Evolutionary conservation across 139 green algal species (phyloP).

Genomic region (Zygnema circumcarinatum): DNA sequence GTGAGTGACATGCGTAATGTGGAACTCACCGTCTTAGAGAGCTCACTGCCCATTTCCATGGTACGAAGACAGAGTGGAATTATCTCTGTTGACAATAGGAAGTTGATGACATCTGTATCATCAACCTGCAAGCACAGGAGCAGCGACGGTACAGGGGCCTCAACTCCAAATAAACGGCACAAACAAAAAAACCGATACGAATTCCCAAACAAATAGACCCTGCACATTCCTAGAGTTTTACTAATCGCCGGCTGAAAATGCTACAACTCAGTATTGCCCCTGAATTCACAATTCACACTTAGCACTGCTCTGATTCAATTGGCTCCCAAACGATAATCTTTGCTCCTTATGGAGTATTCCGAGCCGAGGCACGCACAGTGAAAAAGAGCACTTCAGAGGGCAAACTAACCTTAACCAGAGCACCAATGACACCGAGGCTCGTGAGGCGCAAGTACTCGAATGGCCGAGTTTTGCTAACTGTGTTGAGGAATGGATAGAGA

Average conservation of each 20-base stretch:
- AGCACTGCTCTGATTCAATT: no score
- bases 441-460: conserved; percentile 99
- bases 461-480: conserved; percentile 91
- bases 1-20: no score
- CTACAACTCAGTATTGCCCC: no score
- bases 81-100: conserved; percentile 98
- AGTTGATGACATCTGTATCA: conserved; percentile 99
- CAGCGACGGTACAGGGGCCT: not conserved
- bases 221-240: no score
- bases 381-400: no score
- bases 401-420: conserved; percentile 91
- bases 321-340: no score
- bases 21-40: conserved; percentile 94
- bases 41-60: conserved; percentile 98
- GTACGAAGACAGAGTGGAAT: conserved; percentile 98
- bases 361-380: no score
- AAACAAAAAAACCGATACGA: not conserved
- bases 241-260: no score
- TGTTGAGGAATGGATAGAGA: conserved; percentile 99
- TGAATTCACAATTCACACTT: no score
- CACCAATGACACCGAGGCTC: conserved; percentile 94
- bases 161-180: not conserved
- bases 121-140: conserved; percentile 79
- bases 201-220: conserved; percentile 24
- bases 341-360: no score